These are phyloP conservation scores for Solanum raphanifolium DNA, from an alignment of 257 asterid species.

Conservation along the genomic window DNA sequence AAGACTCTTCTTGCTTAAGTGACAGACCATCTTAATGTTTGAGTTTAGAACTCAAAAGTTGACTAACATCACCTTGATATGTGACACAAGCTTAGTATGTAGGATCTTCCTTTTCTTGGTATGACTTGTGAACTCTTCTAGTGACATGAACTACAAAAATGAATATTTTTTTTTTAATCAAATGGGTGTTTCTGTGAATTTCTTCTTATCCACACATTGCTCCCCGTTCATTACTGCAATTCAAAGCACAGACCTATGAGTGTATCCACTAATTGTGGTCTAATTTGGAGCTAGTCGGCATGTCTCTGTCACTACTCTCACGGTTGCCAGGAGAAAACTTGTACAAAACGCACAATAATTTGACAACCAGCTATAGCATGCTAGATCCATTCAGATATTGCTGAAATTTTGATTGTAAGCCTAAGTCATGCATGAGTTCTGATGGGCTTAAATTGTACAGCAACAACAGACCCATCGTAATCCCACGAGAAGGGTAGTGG, in stretches of 20 bases:
- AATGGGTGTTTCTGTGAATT: background rate
- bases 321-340: background rate
- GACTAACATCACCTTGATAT: background rate
- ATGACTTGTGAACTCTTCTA: background rate
- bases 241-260: background rate
- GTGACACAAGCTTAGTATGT: background rate
- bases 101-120: background rate
- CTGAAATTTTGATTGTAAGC: background rate
- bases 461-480: background rate
- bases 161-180: background rate
- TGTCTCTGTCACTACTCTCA: background rate
- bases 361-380: background rate
- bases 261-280: background rate
- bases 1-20: background rate
- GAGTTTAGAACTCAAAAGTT: background rate
- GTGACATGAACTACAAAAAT: background rate
- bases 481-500: background rate
- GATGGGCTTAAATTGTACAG: background rate
- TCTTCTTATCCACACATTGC: background rate
- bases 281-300: background rate
- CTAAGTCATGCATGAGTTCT: background rate
- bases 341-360: background rate
- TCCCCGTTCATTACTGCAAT: background rate
- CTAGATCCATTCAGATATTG: background rate
- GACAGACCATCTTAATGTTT: background rate